Conservation (phyloP, 305 asterid species). For the Fraxinus latifolia region DNA sequence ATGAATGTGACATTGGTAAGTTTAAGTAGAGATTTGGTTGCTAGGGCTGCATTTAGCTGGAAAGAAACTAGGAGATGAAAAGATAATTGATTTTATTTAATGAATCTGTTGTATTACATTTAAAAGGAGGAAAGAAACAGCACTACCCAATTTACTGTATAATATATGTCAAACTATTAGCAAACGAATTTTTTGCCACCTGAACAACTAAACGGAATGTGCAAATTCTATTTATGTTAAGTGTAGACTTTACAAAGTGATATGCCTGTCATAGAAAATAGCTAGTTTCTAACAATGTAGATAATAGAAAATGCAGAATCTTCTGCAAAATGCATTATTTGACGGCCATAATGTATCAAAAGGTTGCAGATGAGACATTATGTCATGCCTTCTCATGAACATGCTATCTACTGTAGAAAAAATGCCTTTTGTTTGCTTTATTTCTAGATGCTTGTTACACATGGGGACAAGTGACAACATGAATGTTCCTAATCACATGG, state of each 20-base stretch:
- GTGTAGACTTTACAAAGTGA: background rate
- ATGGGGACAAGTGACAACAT: background rate
- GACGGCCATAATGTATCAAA: background rate
- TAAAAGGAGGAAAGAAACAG: background rate
- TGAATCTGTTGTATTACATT: background rate
- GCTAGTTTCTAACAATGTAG: background rate
- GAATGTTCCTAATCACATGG: background rate
- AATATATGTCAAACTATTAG: background rate
- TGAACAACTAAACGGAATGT: background rate
- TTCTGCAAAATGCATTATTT: background rate
- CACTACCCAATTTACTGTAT: background rate
- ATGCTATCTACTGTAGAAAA: background rate
- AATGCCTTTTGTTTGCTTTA: background rate
- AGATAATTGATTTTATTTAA: background rate
- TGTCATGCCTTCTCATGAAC: background rate
- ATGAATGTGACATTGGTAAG: background rate
- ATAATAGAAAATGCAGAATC: background rate
- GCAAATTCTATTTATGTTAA: background rate
- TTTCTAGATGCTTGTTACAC: background rate
- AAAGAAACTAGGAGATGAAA: background rate
- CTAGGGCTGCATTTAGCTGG: background rate
- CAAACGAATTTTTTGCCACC: background rate
- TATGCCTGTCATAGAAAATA: background rate
- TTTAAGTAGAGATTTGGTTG: background rate
- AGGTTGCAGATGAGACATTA: background rate